Percentiles rank a stretch among this genome's conserved stretches.
These are phyloP conservation scores for Petunia secreta DNA, from an alignment of 257 asterid species.

Conservation along the genomic window DNA sequence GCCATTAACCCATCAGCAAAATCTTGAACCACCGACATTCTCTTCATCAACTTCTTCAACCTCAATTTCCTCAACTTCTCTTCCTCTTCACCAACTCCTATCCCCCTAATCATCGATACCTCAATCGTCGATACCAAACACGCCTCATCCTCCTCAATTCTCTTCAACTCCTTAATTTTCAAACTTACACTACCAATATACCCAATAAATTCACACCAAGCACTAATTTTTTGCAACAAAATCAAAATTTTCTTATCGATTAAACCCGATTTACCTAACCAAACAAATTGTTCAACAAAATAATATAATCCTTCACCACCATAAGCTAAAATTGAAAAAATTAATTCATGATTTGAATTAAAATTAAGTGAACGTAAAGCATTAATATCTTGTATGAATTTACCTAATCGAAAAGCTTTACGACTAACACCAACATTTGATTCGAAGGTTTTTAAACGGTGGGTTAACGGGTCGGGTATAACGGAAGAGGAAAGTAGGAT, in stretches of 20 bases:
- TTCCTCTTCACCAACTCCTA: conserved; percentile 47
- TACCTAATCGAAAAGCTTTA: conserved; percentile 91
- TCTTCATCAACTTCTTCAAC: conserved; percentile 81
- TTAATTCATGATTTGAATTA: conserved; percentile 32
- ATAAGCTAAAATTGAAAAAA: conserved; percentile 50
- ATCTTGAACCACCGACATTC: conserved; percentile 80
- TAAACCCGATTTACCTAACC: conserved; percentile 78
- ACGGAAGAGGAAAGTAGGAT: conserved; percentile 69
- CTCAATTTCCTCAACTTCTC: conserved; percentile 64
- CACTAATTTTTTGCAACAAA: conserved; percentile 65
- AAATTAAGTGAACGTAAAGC: conserved; percentile 51
- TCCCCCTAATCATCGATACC: conserved; percentile 50
- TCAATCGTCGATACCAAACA: conserved; percentile 55
- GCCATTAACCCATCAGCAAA: conserved; percentile 92
- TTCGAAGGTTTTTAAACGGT: conserved; percentile 80
- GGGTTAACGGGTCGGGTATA: conserved; percentile 37
- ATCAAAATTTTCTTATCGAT: conserved; percentile 58
- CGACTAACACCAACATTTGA: conserved; percentile 89
- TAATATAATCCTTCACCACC: conserved; percentile 91
- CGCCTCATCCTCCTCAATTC: conserved; percentile 55
- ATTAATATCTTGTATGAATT: conserved; percentile 86
- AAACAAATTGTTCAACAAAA: conserved; percentile 84
- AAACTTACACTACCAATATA: conserved; percentile 80
- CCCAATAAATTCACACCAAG: conserved; percentile 85
- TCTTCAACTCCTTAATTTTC: conserved; percentile 64